Base-by-base conservation (phyloP, 2,329 filamentous ascomycete species). In the Massarina eburnea region DNA sequence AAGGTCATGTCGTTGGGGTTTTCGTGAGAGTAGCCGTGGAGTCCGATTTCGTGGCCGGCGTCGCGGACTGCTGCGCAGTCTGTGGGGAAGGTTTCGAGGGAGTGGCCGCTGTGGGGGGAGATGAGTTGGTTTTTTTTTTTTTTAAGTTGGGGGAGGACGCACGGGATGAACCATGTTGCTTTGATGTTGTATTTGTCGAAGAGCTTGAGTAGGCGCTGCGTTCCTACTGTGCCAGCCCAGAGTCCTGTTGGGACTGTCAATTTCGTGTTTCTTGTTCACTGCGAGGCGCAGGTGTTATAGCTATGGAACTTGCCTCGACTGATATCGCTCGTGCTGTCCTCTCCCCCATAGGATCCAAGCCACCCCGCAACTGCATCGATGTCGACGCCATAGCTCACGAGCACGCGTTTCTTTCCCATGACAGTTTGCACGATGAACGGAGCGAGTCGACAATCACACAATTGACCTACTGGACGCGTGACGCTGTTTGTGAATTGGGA, bases 131-230 rank as follows among this genome's bases (percentile, higher is more conserved):
- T n/a, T n/a, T n/a, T n/a, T n/a, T n/a, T n/a, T n/a, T n/a, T n/a
- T n/a, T n/a, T n/a, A n/a, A 22, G 10, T 26, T 26, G 24, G 24
- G 24, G 24, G 10, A 26, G 7, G 24, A 26, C 24, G 6, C 24
- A 30, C 27, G 47, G 47, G 49, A 84, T 83, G 64, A 84, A 84
- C 78, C 79, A 84, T 10, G 80, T 82, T 2, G 83, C 77, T 67
- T 85, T 88, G 69, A 88, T 88, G 52, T 81, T 78, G 71, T 88
- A 85, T 59, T 86, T 88, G n/a, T 82, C 77, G 58, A 88, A 86
- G 3, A 90, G 70, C 57, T 85, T 88, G 9, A 90, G 77, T 1
- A 90, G 73, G 1, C 85, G 80, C 10, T 78, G 76, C 0, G 80
- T 81, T 30, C 85, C 84, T 26, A 85, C 73, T 0, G 84, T 86